phyloP scores from a whole-genome alignment of 768 basidiomycete species.

The Tylopilus sp. region DNA sequence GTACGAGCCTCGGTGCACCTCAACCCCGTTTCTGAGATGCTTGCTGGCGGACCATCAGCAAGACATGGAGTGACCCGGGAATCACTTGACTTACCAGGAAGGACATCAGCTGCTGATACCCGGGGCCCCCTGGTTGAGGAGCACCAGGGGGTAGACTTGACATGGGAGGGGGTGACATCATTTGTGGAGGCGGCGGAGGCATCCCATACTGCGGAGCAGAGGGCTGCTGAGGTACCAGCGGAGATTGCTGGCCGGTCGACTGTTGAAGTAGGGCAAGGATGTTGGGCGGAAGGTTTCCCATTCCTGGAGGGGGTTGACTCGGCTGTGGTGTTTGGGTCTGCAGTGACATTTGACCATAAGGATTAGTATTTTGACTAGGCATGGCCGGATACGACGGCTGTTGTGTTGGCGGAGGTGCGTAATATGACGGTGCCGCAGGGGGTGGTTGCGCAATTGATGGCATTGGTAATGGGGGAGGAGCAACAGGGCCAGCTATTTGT shows the following conservation, averaged over 20 bases:
- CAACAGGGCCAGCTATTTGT: constrained; percentile 34
- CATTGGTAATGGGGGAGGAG: constrained; percentile 36
- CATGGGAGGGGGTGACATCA: constrained; percentile 46
- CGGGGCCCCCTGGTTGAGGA: constrained; percentile 39
- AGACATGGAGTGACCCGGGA: background rate
- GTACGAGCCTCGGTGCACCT: background rate
- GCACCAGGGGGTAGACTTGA: constrained; percentile 38
- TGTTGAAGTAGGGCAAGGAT: constrained; percentile 67
- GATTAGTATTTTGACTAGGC: constrained; percentile 17
- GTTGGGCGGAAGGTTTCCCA: constrained; percentile 56
- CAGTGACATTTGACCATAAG: constrained; percentile 30
- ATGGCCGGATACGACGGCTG: constrained; percentile 27
- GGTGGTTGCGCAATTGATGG: constrained; percentile 31
- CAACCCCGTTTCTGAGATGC: constrained; percentile 30
- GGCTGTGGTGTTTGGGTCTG: constrained; percentile 30
- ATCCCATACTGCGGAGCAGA: constrained; percentile 34
- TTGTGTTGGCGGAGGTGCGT: constrained; percentile 38
- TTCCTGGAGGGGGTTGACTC: constrained; percentile 33
- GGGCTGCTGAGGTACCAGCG: constrained; percentile 30
- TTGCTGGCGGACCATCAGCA: constrained; percentile 6
- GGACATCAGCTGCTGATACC: constrained; percentile 67
- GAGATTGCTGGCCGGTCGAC: constrained; percentile 36
- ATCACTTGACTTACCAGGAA: constrained; percentile 57
- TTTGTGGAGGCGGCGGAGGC: constrained; percentile 38
- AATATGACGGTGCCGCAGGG: constrained; percentile 38